Evolutionary conservation across 1,284 basidiomycete species (phyloP).

Genomic region (Trametes sp.): DNA sequence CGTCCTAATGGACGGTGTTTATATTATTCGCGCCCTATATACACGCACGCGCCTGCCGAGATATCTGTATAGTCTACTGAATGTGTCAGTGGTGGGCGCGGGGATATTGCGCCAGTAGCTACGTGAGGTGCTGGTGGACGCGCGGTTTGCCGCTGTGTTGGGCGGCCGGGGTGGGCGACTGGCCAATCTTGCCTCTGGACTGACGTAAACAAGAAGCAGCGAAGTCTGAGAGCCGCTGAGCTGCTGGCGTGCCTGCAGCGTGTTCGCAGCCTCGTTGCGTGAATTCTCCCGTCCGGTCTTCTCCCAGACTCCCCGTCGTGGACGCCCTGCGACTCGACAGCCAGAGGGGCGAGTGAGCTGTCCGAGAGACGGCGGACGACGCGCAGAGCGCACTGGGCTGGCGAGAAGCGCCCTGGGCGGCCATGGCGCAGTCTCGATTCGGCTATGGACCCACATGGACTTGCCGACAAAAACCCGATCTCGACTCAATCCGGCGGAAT

Average conservation of each 20-base stretch:
- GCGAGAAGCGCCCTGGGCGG: not conserved
- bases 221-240: constrained; percentile 15
- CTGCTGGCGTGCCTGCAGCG: constrained; percentile 7
- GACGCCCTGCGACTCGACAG: not conserved
- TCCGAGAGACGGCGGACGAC: not conserved
- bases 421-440: constrained; percentile 12
- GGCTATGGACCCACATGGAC: constrained; percentile 29
- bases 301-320: constrained; percentile 6
- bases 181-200: constrained; percentile 11
- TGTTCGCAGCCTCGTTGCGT: constrained; percentile 14
- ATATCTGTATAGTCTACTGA: not conserved
- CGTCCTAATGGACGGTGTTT: constrained; percentile 1
- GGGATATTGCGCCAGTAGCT: constrained; percentile 11
- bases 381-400: not conserved
- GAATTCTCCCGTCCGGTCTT: constrained; percentile 6
- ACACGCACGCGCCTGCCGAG: not conserved
- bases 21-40: constrained; percentile 1
- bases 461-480: constrained; percentile 30
- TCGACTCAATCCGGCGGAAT: constrained; percentile 15
- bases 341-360: not conserved
- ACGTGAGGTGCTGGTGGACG: not conserved
- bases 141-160: constrained; percentile 9
- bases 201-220: constrained; percentile 19
- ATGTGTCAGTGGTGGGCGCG: not conserved
- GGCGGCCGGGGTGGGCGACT: not conserved